Evolutionary conservation across 2,329 filamentous ascomycete species (phyloP), one percentile per base, ranked within the genome.

Genomic region (Calonectria leucothoes): DNA sequence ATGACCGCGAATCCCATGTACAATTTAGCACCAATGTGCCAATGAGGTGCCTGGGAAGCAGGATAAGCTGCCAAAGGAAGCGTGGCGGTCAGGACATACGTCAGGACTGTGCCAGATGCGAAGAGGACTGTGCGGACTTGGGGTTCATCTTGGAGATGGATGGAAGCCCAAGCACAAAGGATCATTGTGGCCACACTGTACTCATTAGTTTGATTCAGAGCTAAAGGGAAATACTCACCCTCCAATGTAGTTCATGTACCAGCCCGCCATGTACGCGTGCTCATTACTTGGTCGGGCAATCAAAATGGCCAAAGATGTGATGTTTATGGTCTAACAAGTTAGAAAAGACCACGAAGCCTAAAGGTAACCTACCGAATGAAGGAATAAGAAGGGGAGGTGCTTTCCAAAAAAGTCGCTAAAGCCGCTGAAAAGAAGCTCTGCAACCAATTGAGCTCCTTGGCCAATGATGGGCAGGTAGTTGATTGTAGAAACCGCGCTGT

Each of bases 161-260:
- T 61, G 25, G 70, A 72, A 5, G 70, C 70, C 70, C 70, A 72
- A 6, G 70, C 69, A 7, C 70, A 72, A 2, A 72, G 59, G 5
- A 72, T 39, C 70, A 72, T 72, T 63, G 55, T 72, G 2, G 70
- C 23, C 1, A 72, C 70, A 25, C 70, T 72, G 11, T 7, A 29
- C 5, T 33, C 8, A 17, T 64, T n/a, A 64, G 59, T 42, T 10
- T 29, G 33, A 0, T 15, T 57, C 5, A 31, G 15, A 20, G 37
- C 11, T 17, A 23, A 45, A 14, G 6, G 39, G 14, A 29, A 8
- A 14, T 20, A 69, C 72, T 52, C 17, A 74, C 72, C 49, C 72
- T 66, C 72, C 72, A 4, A 67, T 52, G 4, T 74, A 74, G 23
- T 74, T 74, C 65, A 74, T 57, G 10, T 74, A 74, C 55, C 65